Base-by-base conservation (phyloP, 139 green algal species). In the Pycnococcus provasolii region DNA sequence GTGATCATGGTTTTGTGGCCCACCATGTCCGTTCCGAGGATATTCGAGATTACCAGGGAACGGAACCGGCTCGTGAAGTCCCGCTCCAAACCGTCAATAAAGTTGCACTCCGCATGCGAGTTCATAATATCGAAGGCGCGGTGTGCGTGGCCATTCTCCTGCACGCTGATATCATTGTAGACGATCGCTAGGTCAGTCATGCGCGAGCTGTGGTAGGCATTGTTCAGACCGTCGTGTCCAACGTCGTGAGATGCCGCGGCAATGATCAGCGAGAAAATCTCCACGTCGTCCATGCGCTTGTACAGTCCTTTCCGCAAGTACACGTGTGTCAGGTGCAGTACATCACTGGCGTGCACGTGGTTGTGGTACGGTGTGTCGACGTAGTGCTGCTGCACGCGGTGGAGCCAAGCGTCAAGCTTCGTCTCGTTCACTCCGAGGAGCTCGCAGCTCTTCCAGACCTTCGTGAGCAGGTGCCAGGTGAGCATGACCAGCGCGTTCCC, bases 21-120 rank as follows among this genome's bases (percentile, higher is more conserved):
- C 53, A 42, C 13, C 65, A 71, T 71, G 65, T 71, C 65, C 39
- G 65, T 71, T 42, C 13, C 37, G 5, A 63, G 44, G 4, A 71
- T 42, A 7, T 51, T 11, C 53, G 40, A 41, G 54, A 71, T 53
- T 42, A 60, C 13, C 9, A 64, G 26, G 13, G n/a, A 13, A 3
- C 65, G 54, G 4, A 71, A 37, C 9, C 37, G n/a, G 4, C 4
- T n/a, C 53, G 5, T 41, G 65, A 54, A 26, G 4, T 71, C 40
- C 42, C 42, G 42, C 39, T 9, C 7, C 53, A 60, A 46, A 45
- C 43, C 1, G 42, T 26, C 26, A 26, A 66, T 6, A 43, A 71
- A 64, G 54, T 64, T 54, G n/a, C 2, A 39, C n/a, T 53, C 37
- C 26, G 45, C 4, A 37, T 55, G 9, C 9, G 9, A 9, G 48